Base-by-base conservation (phyloP, 495 filamentous ascomycete species). In the Echria macrotheca region DNA sequence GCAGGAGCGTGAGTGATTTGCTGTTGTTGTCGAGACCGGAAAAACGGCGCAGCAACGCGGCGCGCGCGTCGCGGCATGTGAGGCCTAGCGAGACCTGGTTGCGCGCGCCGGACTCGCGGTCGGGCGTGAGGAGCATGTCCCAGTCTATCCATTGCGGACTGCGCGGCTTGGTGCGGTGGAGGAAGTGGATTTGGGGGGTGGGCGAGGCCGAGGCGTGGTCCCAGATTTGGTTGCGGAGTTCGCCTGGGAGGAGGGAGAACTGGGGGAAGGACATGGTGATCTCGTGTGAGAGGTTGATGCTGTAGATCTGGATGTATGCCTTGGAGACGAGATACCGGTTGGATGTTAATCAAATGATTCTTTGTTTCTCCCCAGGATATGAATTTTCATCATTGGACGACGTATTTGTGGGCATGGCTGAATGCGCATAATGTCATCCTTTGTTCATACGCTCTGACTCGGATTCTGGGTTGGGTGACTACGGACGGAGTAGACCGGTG, bases 91-190 rank as follows among this genome's bases (percentile, higher is more conserved):
- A 38, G 22, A 45, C 22, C 2, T 36, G 32, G 39, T 47, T 47
- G 25, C 50, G 46, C 24, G 52, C 59, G 36, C 63, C 57, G 0
- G 67, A 61, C 24, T 75, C 68, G n/a, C 25, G 38, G 46, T 50
- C 33, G 7, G 60, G 58, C 12, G 56, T 12, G 12, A 63, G 47
- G 35, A 49, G 23, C 47, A 56, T 36, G 26, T 63, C 60, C 14
- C 19, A 33, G 21, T 58, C 48, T 3, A 52, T 10, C 47, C 47
- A 58, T 14, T 47, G 18, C 2, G 10, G 36, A 17, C 26, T 24
- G 28, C 44, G 19, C 0, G 55, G 61, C 41, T 61, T 54, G 53
- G 58, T 58, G 41, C 51, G 37, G 55, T 47, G 50, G 29, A 63
- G 39, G 47, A 60, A 60, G 26, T 63, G 60, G 22, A 63, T 46